A percentile compares a stretch with the other conserved stretches of the same genome.
Conservation (phyloP, 139 green algal genomes). For the Volvox africanus region DNA sequence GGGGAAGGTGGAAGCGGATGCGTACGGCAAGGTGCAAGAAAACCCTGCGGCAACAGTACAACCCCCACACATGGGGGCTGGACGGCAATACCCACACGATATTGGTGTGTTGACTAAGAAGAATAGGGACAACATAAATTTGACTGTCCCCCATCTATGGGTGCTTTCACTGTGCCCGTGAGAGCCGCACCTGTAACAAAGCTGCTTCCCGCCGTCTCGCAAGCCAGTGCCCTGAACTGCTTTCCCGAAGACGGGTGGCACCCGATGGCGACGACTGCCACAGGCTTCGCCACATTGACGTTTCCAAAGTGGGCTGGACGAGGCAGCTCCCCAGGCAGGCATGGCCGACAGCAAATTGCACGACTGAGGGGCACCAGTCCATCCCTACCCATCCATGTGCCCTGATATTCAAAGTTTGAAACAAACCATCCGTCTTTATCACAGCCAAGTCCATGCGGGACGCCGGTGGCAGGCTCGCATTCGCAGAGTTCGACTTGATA, state of each 20-base stretch:
- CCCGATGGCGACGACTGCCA: constrained; percentile 77
- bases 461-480: constrained; percentile 40
- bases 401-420: constrained; percentile 57
- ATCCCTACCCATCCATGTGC: constrained; percentile 66
- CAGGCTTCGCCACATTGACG: constrained; percentile 34
- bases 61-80: no score
- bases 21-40: no score
- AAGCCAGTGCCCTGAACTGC: constrained; percentile 54
- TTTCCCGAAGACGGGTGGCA: constrained; percentile 72
- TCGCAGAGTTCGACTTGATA: constrained; percentile 43
- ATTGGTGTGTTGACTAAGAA: no score
- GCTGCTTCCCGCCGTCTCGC: constrained; percentile 64
- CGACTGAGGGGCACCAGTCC: constrained; percentile 79
- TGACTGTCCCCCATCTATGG: no score
- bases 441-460: constrained; percentile 46
- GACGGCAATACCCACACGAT: no score
- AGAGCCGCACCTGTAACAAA: constrained; percentile 61
- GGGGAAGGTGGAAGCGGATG: no score
- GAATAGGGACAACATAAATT: no score
- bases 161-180: no score
- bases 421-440: constrained; percentile 58
- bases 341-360: constrained; percentile 83
- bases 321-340: constrained; percentile 69
- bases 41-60: no score
- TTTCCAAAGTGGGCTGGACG: neutral